Base-by-base conservation (phyloP, 768 basidiomycete species). In the Saitozyma sp. region DNA sequence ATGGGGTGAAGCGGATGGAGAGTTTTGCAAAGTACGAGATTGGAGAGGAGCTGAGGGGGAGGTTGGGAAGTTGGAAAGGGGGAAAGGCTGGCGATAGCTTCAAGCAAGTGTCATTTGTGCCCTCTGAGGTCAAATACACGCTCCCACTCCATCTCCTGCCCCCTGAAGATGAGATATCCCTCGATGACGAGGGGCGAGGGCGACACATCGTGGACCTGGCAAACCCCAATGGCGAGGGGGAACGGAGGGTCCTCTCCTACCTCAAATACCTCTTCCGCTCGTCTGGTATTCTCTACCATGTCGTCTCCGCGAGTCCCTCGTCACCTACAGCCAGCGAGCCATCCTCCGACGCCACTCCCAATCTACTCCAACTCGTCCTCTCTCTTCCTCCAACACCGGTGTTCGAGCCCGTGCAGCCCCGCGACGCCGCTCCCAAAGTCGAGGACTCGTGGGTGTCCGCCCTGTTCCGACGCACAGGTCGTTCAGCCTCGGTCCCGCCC, bases 91-190 rank as follows among this genome's bases (percentile, higher is more conserved):
- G 59, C 17, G 42, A 52, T 50, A n/a, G 57, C 54, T 82, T 83
- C 80, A 83, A 83, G 60, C 71, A 71, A 38, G 77, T 79, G 10
- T 71, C 71, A 5, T 83, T 82, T 59, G 59, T 79, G n/a, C 71
- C 75, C 1, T 45, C 74, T 2, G 66, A 76, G 6, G 62, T 74
- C 50, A 80, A 79, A 50, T 79, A 81, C 56, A 74, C 76, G 0
- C 67, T 83, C 6, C 78, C 76, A 2, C 58, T 77, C 50, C 64
- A 65, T 29, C 53, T 57, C 8, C 46, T 39, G 10, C 38, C 60
- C 17, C 14, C 42, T 2, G 50, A 52, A 20, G 50, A 54, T 16
- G 51, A 54, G 37, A 39, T 8, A 20, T 54, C 17, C 39, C 58
- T 55, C 53, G 39, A 20, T 20, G 50, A 56, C 37, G 10, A 46